phyloP scores from a whole-genome alignment of 768 basidiomycete genomes.

The Rhizopogon rudus region DNA sequence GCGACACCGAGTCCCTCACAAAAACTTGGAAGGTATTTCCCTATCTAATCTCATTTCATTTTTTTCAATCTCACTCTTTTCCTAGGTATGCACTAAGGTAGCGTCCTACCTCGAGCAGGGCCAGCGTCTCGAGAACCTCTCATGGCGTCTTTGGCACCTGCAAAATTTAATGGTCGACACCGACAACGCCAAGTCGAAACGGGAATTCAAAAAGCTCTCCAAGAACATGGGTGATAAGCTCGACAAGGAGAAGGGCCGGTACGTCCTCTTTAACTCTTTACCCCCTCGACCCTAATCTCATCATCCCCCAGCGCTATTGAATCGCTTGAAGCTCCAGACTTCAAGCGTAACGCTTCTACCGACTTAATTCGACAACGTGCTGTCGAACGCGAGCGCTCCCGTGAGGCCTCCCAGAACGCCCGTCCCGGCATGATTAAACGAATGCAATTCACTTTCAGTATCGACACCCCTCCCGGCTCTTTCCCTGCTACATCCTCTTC shows the following conservation, averaged over 20 bases:
- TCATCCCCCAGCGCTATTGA: constrained; percentile 62
- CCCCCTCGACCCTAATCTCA: constrained; percentile 11
- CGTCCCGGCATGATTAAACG: constrained; percentile 73
- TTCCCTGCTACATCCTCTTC: too few relatives aligned
- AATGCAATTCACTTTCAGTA: constrained; percentile 86
- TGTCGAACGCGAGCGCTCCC: constrained; percentile 73
- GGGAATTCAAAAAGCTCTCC: constrained; percentile 86
- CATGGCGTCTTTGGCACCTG: constrained; percentile 90
- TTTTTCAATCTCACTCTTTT: constrained; percentile 2
- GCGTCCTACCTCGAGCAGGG: constrained; percentile 89
- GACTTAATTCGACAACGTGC: constrained; percentile 81
- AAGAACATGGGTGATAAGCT: constrained; percentile 88
- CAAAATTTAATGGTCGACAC: constrained; percentile 89
- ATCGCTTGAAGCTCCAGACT: constrained; percentile 80
- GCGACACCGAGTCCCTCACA: constrained; percentile 79
- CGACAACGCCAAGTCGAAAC: constrained; percentile 82
- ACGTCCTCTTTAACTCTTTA: constrained; percentile 25
- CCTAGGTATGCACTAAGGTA: constrained; percentile 84
- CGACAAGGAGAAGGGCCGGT: constrained; percentile 92
- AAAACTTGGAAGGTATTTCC: constrained; percentile 81
- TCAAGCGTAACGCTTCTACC: constrained; percentile 71
- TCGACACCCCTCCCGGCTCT: too few relatives aligned
- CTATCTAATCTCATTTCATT: constrained; percentile 2
- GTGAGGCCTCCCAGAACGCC: constrained; percentile 60
- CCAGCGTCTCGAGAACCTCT: constrained; percentile 86